phyloP scores from a whole-genome alignment of 2,329 filamentous ascomycete species.

The Lachnellula occidentalis region DNA sequence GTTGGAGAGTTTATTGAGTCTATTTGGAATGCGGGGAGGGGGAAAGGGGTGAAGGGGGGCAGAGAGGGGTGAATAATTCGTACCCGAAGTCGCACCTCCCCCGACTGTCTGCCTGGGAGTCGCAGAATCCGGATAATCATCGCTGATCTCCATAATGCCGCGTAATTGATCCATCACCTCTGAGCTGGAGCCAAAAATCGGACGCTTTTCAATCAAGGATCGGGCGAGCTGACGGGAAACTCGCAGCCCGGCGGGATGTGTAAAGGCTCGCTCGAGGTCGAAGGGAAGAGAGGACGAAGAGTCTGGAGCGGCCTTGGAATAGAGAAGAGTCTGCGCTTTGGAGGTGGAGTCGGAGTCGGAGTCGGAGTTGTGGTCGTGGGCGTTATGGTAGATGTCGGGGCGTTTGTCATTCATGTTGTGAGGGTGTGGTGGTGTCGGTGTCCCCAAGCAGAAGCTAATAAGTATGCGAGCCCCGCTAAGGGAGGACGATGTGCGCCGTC shows the following conservation, averaged over 20 bases:
- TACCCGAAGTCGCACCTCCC: not conserved
- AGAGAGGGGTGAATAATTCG: no score
- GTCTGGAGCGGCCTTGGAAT: not conserved
- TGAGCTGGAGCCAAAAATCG: not conserved
- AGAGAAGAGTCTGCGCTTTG: no score
- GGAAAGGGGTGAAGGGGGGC: not conserved
- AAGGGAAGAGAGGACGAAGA: not conserved
- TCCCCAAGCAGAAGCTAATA: no score
- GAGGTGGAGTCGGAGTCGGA: no score
- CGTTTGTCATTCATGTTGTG: no score
- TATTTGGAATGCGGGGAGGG: not conserved
- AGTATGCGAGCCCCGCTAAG: no score
- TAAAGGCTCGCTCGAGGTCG: constrained; percentile 12
- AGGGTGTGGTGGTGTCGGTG: no score
- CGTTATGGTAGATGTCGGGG: no score
- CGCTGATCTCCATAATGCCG: not conserved
- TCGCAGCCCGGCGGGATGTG: constrained; percentile 11
- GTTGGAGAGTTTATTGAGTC: not conserved
- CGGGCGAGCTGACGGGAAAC: not conserved
- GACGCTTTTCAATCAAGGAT: not conserved
- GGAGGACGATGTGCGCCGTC: no score
- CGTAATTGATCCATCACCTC: constrained; percentile 1
- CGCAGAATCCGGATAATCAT: not conserved
- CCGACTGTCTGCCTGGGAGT: not conserved
- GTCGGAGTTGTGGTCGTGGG: no score